Evolutionary conservation across 345 rosid genomes (phyloP).

Genomic region (Cardamine chenopodiifolia): DNA sequence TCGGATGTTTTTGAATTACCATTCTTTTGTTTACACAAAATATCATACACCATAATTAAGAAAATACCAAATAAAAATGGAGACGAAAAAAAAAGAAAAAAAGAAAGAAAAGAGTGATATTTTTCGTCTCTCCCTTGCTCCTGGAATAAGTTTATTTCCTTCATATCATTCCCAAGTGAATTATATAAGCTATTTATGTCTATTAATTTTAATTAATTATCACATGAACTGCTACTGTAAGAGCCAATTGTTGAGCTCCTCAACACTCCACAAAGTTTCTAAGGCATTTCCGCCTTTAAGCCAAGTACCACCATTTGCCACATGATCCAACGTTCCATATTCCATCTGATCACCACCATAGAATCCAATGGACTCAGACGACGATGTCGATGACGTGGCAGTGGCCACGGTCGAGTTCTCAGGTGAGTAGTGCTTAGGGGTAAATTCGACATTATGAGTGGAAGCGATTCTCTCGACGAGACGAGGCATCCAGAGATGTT

Average conservation of each 20-base stretch:
- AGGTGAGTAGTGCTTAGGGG: slow-evolving; percentile 9
- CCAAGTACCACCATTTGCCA: not conserved
- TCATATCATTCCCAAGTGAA: not conserved
- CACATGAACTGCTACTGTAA: slow-evolving; percentile 14
- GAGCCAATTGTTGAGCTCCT: slow-evolving; percentile 31
- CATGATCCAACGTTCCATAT: slow-evolving; percentile 18
- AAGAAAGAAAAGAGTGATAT: not conserved
- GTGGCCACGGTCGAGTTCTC: slow-evolving; percentile 12
- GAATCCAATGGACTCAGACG: slow-evolving; percentile 9
- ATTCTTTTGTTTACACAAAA: not conserved
- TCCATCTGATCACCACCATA: slow-evolving; percentile 10
- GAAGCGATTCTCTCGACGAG: slow-evolving; percentile 26
- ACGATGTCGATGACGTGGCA: slow-evolving; percentile 16
- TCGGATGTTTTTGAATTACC: too few relatives aligned
- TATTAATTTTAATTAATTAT: not conserved
- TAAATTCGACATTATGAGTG: not conserved
- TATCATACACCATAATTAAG: not conserved
- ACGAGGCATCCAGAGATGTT: slow-evolving; percentile 59
- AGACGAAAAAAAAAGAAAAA: not conserved
- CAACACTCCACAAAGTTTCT: slow-evolving; percentile 27
- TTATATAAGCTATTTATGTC: not conserved
- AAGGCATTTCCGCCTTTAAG: not conserved
- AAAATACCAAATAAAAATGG: not conserved
- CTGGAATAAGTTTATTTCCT: not conserved
- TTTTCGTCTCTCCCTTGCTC: not conserved